phyloP scores from a whole-genome alignment of 1,139 yeast species.

The Meyerozyma sp. region DNA sequence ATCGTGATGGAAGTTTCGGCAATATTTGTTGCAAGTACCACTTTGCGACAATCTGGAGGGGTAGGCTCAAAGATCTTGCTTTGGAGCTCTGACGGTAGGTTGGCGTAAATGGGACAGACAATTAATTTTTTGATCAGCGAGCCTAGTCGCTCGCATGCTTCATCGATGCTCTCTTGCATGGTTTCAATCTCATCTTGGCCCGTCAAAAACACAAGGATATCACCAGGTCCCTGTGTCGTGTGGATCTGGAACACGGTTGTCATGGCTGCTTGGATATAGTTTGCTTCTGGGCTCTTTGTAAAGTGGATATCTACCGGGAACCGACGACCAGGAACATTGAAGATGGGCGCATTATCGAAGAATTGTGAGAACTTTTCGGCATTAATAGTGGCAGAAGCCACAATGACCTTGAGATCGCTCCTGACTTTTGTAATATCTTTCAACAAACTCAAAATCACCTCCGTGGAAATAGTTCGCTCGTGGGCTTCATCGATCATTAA shows the following conservation, averaged over 20 bases:
- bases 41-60: slow-evolving; percentile 72
- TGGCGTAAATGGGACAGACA: slow-evolving; percentile 88
- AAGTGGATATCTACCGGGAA: slow-evolving; percentile 86
- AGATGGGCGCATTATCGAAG: slow-evolving; percentile 80
- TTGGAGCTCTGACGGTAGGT: slow-evolving; percentile 81
- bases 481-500: slow-evolving; percentile 97
- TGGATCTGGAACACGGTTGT: slow-evolving; percentile 80
- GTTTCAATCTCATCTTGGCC: slow-evolving; percentile 95
- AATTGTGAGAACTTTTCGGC: slow-evolving; percentile 78
- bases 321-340: slow-evolving; percentile 83
- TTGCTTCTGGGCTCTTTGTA: slow-evolving; percentile 84
- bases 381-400: slow-evolving; percentile 93
- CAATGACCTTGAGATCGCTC: slow-evolving; percentile 64
- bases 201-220: slow-evolving; percentile 74
- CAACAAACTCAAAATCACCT: slow-evolving; percentile 74
- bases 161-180: slow-evolving; percentile 65
- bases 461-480: slow-evolving; percentile 90
- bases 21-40: slow-evolving; percentile 90
- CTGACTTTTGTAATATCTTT: slow-evolving; percentile 65
- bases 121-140: slow-evolving; percentile 57
- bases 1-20: slow-evolving; percentile 97
- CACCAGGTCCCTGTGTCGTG: slow-evolving; percentile 68
- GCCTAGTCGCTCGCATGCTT: slow-evolving; percentile 63
- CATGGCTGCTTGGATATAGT: slow-evolving; percentile 83
- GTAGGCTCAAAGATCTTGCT: slow-evolving; percentile 82